These are phyloP conservation scores for Sclerotinia nivalis DNA, from an alignment of 2,329 filamentous ascomycete genomes.

Conservation along the genomic window DNA sequence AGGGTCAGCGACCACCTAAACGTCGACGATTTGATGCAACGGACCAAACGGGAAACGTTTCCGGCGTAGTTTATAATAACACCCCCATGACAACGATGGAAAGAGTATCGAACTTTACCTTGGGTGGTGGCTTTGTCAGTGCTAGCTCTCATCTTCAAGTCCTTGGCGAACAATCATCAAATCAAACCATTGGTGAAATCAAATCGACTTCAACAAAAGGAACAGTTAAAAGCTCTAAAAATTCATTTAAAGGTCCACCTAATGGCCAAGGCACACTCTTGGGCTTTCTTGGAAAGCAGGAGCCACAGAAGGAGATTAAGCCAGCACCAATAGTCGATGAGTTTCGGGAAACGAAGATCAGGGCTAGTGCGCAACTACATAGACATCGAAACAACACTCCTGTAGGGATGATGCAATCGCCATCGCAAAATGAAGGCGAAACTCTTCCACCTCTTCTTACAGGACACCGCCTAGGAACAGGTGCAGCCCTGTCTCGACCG, in stretches of 20 bases:
- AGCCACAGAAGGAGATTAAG: neutral
- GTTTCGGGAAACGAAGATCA: neutral
- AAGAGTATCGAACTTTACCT: conserved; percentile 60
- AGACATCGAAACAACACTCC: conserved; percentile 9
- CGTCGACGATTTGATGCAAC: conserved; percentile 36
- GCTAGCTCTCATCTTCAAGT: conserved; percentile 39
- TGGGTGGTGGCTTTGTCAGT: conserved; percentile 46
- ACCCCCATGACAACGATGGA: conserved; percentile 63
- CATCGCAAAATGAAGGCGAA: neutral
- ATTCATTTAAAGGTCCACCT: conserved; percentile 24
- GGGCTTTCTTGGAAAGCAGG: conserved; percentile 35
- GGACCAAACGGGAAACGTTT: conserved; percentile 25
- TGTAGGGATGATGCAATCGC: neutral
- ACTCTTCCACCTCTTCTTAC: conserved; percentile 22
- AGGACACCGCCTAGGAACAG: conserved; percentile 31
- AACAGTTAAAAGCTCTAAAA: conserved; percentile 22
- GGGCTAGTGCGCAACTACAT: conserved; percentile 10
- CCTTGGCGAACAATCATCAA: conserved; percentile 37
- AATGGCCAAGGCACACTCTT: conserved; percentile 36
- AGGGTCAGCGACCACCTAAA: conserved; percentile 34
- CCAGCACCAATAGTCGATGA: neutral
- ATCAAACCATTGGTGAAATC: conserved; percentile 32
- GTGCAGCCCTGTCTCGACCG: conserved; percentile 31
- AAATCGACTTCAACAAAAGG: conserved; percentile 1
- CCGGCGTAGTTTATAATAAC: conserved; percentile 38